Conservation (phyloP, 2,329 filamentous ascomycete species). For the Penicillium sp. region DNA sequence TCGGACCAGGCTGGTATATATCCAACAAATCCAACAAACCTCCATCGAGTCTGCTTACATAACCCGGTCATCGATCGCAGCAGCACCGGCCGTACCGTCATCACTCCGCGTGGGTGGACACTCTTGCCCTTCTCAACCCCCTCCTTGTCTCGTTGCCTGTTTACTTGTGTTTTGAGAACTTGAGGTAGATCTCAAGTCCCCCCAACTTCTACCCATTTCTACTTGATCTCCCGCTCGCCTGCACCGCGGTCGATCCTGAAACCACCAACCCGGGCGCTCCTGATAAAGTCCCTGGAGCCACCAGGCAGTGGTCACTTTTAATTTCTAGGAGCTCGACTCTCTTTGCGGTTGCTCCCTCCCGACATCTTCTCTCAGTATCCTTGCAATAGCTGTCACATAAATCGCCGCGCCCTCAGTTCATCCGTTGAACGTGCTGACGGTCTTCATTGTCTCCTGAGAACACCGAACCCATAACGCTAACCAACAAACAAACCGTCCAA, state of each 20-base stretch:
- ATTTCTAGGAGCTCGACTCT: background rate
- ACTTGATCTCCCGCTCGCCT: background rate
- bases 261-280: slow-evolving; percentile 15
- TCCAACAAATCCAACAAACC: background rate
- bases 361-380: background rate
- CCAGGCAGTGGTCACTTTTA: slow-evolving; percentile 8
- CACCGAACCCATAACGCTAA: slow-evolving; percentile 10
- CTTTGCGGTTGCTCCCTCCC: background rate
- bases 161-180: slow-evolving; percentile 1
- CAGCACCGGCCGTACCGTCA: slow-evolving; percentile 17
- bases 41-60: slow-evolving; percentile 20
- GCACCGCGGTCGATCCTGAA: background rate
- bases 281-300: slow-evolving; percentile 21
- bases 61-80: slow-evolving; percentile 16
- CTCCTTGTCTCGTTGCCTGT: slow-evolving; percentile 1
- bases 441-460: slow-evolving; percentile 16
- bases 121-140: slow-evolving; percentile 15
- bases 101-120: slow-evolving; percentile 25
- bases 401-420: background rate
- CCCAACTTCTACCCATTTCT: background rate
- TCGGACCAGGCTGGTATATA: background rate
- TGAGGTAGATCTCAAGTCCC: background rate
- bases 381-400: background rate
- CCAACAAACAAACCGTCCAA: slow-evolving; percentile 22
- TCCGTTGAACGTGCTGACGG: background rate